Conservation (phyloP, 108 stramenopile species). For the Nannochloropsis gaditana region DNA sequence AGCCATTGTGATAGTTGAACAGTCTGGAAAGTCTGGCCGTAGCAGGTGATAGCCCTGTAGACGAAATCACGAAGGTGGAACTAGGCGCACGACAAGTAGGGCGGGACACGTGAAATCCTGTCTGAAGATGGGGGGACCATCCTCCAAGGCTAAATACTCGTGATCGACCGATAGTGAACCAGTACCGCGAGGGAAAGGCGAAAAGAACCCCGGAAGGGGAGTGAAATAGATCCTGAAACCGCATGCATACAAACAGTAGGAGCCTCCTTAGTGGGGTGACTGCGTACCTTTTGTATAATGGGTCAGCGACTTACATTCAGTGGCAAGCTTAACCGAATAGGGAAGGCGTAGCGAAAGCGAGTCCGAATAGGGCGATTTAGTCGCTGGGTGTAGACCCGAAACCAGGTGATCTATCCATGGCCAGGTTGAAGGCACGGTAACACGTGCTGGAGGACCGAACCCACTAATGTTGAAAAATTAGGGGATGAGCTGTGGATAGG, state of each 20-base stretch:
- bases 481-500: conserved; percentile 50
- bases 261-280: conserved; percentile 36
- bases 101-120: conserved; percentile 32
- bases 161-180: conserved; percentile 50
- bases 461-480: conserved; percentile 38
- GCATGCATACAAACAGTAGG: conserved; percentile 42
- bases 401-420: too few species aligned
- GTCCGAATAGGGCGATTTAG: conserved; percentile 33
- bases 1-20: background rate
- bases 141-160: conserved; percentile 40
- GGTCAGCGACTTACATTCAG: conserved; percentile 39
- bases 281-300: conserved; percentile 56
- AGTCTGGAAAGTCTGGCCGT: conserved; percentile 29
- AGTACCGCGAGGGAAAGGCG: conserved; percentile 55
- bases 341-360: conserved; percentile 44
- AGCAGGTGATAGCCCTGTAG: conserved; percentile 43
- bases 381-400: conserved; percentile 43
- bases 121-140: conserved; percentile 41
- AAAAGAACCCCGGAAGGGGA: conserved; percentile 42
- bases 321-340: conserved; percentile 41
- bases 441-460: conserved; percentile 33
- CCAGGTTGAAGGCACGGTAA: conserved; percentile 31
- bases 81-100: conserved; percentile 24
- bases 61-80: conserved; percentile 19
- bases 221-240: conserved; percentile 45